Percentiles rank a stretch among this genome's conserved stretches.
Conservation (phyloP, 2,329 filamentous ascomycete genomes). For the Fusarium dimerum region DNA sequence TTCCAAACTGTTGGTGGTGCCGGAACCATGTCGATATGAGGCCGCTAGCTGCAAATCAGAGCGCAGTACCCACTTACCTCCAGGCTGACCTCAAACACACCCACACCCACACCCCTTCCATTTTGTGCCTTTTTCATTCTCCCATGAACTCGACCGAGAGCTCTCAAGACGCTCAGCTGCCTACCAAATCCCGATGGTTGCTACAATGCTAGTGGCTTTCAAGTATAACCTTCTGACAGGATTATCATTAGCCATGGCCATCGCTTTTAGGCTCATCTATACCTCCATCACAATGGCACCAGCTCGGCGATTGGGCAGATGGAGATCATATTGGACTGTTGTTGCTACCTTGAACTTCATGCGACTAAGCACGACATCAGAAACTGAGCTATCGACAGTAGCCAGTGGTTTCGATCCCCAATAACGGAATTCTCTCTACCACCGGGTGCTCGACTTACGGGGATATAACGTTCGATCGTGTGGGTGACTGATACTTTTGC, state of each 20-base stretch:
- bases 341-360: neutral
- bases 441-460: neutral
- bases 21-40: constrained; percentile 12
- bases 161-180: constrained; percentile 9
- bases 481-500: neutral
- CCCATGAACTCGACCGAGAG: constrained; percentile 12
- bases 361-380: neutral
- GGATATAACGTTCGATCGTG: neutral
- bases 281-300: constrained; percentile 18
- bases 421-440: neutral
- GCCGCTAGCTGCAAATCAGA: constrained; percentile 25
- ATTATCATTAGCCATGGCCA: neutral
- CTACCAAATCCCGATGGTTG: constrained; percentile 1
- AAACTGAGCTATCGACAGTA: neutral
- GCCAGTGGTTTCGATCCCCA: neutral
- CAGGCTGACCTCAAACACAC: constrained; percentile 31
- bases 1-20: constrained; percentile 16
- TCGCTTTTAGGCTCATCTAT: constrained; percentile 10
- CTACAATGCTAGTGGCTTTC: neutral
- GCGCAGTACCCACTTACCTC: constrained; percentile 13
- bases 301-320: neutral
- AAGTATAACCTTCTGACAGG: too few species aligned
- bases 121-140: constrained; percentile 14
- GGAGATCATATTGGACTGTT: constrained; percentile 2
- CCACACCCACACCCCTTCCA: constrained; percentile 5